These are phyloP conservation scores for Phaeotremella fagi DNA, from an alignment of 768 basidiomycete genomes.

Conservation along the genomic window DNA sequence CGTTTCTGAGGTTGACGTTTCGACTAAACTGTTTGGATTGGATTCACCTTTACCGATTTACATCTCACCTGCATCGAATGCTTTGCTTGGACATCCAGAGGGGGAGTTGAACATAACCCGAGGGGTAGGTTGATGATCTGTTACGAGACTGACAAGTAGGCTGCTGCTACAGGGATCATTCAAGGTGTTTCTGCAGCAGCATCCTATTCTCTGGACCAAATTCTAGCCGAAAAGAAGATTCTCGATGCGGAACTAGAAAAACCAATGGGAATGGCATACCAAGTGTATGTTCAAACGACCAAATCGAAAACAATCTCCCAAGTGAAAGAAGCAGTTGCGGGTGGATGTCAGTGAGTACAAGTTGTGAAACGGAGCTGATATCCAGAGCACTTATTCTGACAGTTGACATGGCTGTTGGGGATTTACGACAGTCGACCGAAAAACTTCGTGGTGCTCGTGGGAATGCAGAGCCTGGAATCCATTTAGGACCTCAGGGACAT, in stretches of 20 bases:
- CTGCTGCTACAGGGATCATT: constrained; percentile 45
- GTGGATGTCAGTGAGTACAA: constrained; percentile 57
- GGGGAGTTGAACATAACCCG: constrained; percentile 54
- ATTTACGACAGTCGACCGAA: constrained; percentile 29
- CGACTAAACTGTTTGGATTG: constrained; percentile 47
- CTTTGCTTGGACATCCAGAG: constrained; percentile 67
- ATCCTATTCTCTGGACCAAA: constrained; percentile 47
- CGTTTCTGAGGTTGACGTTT: constrained; percentile 40
- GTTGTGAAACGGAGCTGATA: neutral
- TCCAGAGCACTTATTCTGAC: constrained; percentile 81
- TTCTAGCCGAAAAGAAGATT: constrained; percentile 43
- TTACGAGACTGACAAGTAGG: constrained; percentile 24
- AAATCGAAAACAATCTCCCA: constrained; percentile 62
- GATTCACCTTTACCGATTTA: constrained; percentile 48
- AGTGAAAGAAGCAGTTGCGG: constrained; percentile 64
- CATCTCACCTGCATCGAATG: constrained; percentile 51
- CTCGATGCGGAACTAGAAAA: constrained; percentile 32
- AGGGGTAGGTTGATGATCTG: constrained; percentile 25
- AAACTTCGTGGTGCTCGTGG: constrained; percentile 40
- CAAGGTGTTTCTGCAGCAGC: constrained; percentile 45
- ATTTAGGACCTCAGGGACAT: constrained; percentile 28
- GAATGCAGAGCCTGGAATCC: constrained; percentile 30
- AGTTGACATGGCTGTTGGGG: constrained; percentile 69
- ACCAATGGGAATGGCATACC: constrained; percentile 45
- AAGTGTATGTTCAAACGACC: constrained; percentile 71